Evolutionary conservation across 768 basidiomycete species (phyloP), one percentile per base, ranked within the genome.

Genomic region (Podaxis sp.): DNA sequence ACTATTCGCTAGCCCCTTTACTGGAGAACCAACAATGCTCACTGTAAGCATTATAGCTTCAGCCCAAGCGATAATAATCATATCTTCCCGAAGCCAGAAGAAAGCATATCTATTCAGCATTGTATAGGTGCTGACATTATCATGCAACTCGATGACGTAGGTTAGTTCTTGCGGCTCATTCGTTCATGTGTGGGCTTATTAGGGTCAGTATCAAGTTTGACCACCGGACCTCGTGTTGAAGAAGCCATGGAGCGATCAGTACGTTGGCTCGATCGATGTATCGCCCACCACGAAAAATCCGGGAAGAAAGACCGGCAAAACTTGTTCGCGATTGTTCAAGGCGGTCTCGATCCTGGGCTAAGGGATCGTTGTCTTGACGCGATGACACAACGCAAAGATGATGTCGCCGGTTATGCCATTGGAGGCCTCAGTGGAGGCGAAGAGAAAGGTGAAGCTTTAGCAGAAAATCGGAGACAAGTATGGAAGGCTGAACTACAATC

Each of bases 131-230:
- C 89, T 28, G 94, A 96, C 71, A 96, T 96, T 64, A 93, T 96
- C 64, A 96, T 96, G 95, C 94, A 93, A 72, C 82, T 95, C 17
- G 93, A 95, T 72, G 93, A 95, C 74, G 93, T 95, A 56, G 92
- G 92, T 89, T 68, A 72, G 87, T 54, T 77, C 49, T 41, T 56
- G 5, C 53, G 24, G 15, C 40, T 54, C 60, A 62, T 48, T 30
- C 40, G 53, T 28, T 48, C 58, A 26, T 0, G 40, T 37, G 60
- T 58, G 26, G 55, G 1, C 51, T 20, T 26, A 52, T 46, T 63
- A 44, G 58, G 53, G 12, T 60, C 48, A 89, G 94, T 96, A 0
- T 85, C 90, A 38, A 94, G 91, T 73, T 74, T 95, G 48, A 91
- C 90, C 0, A 82, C 84, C 4, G 93, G 92, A 17, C 87, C 89